These are phyloP conservation scores for Diplodia scrobiculata DNA, from an alignment of 2,329 filamentous ascomycete genomes.

Conservation along the genomic window DNA sequence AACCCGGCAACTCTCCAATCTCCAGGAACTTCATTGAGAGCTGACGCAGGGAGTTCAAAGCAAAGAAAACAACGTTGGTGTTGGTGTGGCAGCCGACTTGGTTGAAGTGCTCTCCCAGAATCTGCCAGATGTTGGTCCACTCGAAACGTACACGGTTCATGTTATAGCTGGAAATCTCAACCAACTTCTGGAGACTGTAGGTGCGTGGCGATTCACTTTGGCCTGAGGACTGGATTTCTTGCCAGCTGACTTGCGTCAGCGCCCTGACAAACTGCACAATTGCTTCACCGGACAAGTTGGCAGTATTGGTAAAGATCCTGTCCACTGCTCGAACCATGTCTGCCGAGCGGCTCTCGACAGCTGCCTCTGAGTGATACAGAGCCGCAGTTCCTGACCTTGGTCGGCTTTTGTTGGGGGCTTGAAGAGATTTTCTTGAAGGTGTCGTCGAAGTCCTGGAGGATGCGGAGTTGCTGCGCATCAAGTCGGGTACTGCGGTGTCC, in stretches of 20 bases:
- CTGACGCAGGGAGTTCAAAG: constrained; percentile 90
- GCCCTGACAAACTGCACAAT: constrained; percentile 95
- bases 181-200: constrained; percentile 95
- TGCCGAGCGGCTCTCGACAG: constrained; percentile 86
- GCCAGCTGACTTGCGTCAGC: constrained; percentile 95
- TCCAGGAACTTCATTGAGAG: constrained; percentile 99
- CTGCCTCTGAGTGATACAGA: constrained; percentile 73
- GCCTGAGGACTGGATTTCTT: constrained; percentile 96
- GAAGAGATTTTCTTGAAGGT: constrained; percentile 67
- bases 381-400: constrained; percentile 28
- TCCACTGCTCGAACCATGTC: constrained; percentile 93
- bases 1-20: constrained; percentile 93
- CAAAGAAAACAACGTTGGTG: constrained; percentile 95
- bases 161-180: constrained; percentile 99
- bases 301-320: constrained; percentile 94
- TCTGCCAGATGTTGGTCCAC: constrained; percentile 96
- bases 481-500: constrained; percentile 84
- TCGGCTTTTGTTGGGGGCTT: constrained; percentile 53
- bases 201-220: constrained; percentile 94
- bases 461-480: constrained; percentile 25
- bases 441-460: constrained; percentile 64
- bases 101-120: constrained; percentile 98
- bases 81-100: constrained; percentile 95
- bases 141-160: constrained; percentile 98
- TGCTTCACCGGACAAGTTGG: constrained; percentile 86